Conservation (phyloP, 164 flowering plant genomes). For the Protea cynaroides region DNA sequence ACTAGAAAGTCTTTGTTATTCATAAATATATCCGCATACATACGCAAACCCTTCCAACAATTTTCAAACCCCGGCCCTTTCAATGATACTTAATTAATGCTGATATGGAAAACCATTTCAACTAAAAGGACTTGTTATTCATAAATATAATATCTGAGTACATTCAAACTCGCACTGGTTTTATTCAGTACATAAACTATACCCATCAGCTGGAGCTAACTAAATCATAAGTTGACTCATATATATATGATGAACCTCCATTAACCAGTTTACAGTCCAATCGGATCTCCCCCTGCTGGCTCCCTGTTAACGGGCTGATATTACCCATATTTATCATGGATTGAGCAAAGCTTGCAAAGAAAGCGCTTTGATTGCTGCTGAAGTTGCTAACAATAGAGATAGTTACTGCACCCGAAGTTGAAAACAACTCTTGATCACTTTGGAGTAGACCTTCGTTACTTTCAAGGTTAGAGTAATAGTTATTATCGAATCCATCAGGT, state of each 20-base stretch:
- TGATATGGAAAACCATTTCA: no score
- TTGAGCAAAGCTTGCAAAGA: slow-evolving; percentile 14
- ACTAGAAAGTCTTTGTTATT: no score
- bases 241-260: neutral
- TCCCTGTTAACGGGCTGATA: slow-evolving; percentile 16
- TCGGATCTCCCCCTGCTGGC: slow-evolving; percentile 15
- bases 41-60: no score
- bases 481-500: slow-evolving; percentile 7
- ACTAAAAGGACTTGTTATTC: no score
- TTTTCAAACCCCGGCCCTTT: no score
- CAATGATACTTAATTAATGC: no score
- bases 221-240: no score
- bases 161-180: no score
- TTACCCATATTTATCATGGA: slow-evolving; percentile 23
- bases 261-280: slow-evolving; percentile 10
- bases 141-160: no score
- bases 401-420: slow-evolving; percentile 8
- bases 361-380: slow-evolving; percentile 10
- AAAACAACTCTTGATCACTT: slow-evolving; percentile 16
- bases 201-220: no score
- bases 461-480: slow-evolving; percentile 20
- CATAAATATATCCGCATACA: no score
- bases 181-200: no score
- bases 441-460: slow-evolving; percentile 13
- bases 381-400: slow-evolving; percentile 13